phyloP scores from a whole-genome alignment of 176 grass and related monocot species.

The Juncus effusus region DNA sequence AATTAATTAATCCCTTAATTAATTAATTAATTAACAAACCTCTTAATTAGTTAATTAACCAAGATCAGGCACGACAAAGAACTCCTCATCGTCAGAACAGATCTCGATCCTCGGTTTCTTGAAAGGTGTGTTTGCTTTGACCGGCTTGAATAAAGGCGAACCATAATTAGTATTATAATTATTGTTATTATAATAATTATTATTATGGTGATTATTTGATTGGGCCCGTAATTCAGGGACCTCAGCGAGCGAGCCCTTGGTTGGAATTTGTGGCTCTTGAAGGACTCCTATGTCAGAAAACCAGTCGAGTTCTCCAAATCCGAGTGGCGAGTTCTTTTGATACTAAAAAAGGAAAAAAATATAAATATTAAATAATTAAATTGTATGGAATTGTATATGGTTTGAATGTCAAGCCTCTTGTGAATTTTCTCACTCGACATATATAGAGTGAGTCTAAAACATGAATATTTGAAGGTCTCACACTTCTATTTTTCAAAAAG shows the following conservation, averaged over 20 bases:
- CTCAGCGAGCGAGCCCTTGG: constrained; percentile 44
- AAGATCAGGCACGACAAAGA: constrained; percentile 83
- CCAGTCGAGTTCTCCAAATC: constrained; percentile 73
- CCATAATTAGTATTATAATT: constrained; percentile 9
- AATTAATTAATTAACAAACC: no score
- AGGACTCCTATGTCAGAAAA: constrained; percentile 75
- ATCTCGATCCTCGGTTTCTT: constrained; percentile 76
- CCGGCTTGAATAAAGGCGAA: constrained; percentile 26
- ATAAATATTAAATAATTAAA: not conserved
- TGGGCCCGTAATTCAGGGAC: constrained; percentile 62
- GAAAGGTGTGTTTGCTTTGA: constrained; percentile 29
- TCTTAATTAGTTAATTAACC: constrained; percentile 32
- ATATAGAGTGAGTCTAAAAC: no score
- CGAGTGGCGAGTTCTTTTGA: constrained; percentile 58
- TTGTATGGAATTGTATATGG: no score
- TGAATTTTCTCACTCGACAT: no score
- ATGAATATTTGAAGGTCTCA: no score
- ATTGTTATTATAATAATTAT: constrained; percentile 33
- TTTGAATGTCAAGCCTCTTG: no score
- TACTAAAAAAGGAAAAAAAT: constrained; percentile 27
- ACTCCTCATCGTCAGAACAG: constrained; percentile 77
- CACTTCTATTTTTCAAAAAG: no score
- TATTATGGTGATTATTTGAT: not conserved
- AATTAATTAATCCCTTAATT: no score
- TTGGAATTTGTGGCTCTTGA: constrained; percentile 34